phyloP scores from a whole-genome alignment of 495 filamentous ascomycete genomes.

The Neurospora sp. region DNA sequence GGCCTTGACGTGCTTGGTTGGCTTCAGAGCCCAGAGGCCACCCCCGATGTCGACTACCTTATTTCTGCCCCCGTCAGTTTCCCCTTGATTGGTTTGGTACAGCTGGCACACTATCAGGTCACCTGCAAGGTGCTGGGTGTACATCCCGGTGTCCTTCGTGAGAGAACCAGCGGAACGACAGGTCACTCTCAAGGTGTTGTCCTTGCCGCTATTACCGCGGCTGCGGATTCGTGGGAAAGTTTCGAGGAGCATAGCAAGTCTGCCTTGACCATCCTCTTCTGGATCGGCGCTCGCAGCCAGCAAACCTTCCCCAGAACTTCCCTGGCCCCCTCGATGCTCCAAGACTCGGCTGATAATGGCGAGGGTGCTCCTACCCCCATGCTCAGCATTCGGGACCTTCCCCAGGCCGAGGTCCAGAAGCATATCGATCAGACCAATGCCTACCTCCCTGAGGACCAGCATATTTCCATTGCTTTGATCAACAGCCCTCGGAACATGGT shows the following conservation, averaged over 20 bases:
- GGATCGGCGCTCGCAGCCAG: slow-evolving; percentile 97
- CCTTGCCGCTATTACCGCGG: slow-evolving; percentile 83
- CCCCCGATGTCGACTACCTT: slow-evolving; percentile 90
- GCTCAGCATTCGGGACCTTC: slow-evolving; percentile 91
- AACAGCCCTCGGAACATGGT: slow-evolving; percentile 97
- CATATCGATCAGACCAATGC: slow-evolving; percentile 95
- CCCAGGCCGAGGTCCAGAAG: slow-evolving; percentile 73
- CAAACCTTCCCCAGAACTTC: slow-evolving; percentile 94
- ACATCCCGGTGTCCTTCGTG: slow-evolving; percentile 74
- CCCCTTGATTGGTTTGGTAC: slow-evolving; percentile 89
- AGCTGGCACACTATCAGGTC: slow-evolving; percentile 87
- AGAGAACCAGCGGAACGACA: slow-evolving; percentile 74
- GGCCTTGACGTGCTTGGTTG: slow-evolving; percentile 88
- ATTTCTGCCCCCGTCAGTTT: slow-evolving; percentile 96
- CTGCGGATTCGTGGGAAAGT: slow-evolving; percentile 79
- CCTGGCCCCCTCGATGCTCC: slow-evolving; percentile 79
- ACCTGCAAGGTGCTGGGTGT: slow-evolving; percentile 82
- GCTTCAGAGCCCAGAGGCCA: slow-evolving; percentile 76
- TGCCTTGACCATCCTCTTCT: slow-evolving; percentile 91
- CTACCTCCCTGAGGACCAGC: slow-evolving; percentile 81
- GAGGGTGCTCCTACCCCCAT: slow-evolving; percentile 94
- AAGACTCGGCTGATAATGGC: slow-evolving; percentile 87
- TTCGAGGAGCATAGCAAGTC: slow-evolving; percentile 67
- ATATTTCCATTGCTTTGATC: slow-evolving; percentile 88
- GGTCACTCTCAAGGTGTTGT: slow-evolving; percentile 97